Evolutionary conservation across 2,329 filamentous ascomycete species (phyloP), one percentile per base, ranked within the genome.

Genomic region (Sclerotinia glacialis): DNA sequence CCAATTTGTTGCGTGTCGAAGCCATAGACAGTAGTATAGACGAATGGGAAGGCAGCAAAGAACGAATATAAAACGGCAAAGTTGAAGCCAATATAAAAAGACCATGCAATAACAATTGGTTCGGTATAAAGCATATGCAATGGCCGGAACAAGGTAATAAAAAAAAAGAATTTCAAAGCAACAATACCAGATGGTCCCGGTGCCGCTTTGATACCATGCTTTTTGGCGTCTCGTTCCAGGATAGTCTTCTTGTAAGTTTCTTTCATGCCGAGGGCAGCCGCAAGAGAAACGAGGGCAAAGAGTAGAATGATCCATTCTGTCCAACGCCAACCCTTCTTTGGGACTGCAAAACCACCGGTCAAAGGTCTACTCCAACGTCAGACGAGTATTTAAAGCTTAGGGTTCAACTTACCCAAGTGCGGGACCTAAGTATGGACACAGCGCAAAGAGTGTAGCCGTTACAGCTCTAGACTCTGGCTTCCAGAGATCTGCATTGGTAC

Each of bases 401-500:
- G 2, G 34, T 54, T 46, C 42, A n/a, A 54, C 52, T 31, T 54
- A 54, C 52, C 34, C 69, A 52, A 68, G 44, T 21, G 68, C 60
- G 8, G 79, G 79, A 5, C 77, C 77, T n/a, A 75, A 67, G 34
- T 76, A 73, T 11, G 79, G 79, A 0, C 80, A 80, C 26, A 82
- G 74, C 46, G 76, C 75, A 65, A 80, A 83, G 9, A 73, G 77
- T 2, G 81, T 79, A 84, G 89, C 87, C 61, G 84, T 84, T 3
- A 78, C 77, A 21, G 83, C 86, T 53, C 86, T 81, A 70, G 84
- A 80, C 72, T 87, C 83, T 56, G 82, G 81, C 0, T 75, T 72
- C 40, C 89, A 81, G 76, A 90, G 80, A 74, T 91, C 89, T 37
- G 86, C 84, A 47, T 91, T 86, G 3, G 85, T 85, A 26, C 87